Evolutionary conservation across 1,284 basidiomycete genomes (phyloP).

Genomic region (Apiotrichum domesticum): DNA sequence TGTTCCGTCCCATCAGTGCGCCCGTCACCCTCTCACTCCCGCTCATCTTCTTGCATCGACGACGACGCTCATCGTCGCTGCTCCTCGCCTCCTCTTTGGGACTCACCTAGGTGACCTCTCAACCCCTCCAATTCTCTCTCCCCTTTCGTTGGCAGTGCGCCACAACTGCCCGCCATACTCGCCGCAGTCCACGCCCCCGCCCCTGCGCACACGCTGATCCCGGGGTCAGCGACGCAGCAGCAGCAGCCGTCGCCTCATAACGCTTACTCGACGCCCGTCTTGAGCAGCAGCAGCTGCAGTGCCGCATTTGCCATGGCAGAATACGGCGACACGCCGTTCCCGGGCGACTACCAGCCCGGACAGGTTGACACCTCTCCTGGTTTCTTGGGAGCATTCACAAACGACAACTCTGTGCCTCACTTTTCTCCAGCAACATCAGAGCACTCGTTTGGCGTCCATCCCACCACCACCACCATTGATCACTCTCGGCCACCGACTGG

Average conservation of each 20-base stretch:
- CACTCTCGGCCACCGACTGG: slow-evolving; percentile 5
- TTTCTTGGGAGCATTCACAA: slow-evolving; percentile 12
- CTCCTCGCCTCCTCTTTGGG: too few relatives aligned
- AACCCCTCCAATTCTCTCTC: too few relatives aligned
- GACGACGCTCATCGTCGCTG: too few relatives aligned
- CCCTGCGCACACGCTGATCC: slow-evolving; percentile 1
- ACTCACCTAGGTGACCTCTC: too few relatives aligned
- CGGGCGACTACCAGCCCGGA: slow-evolving; percentile 17
- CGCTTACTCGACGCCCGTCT: neutral
- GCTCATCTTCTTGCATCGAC: too few relatives aligned
- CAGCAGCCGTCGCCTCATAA: neutral
- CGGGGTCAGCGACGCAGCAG: neutral
- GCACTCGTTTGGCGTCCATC: slow-evolving; percentile 11
- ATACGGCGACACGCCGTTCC: slow-evolving; percentile 15
- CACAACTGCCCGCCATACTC: slow-evolving; percentile 3
- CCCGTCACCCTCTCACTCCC: too few relatives aligned
- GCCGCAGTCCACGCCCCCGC: neutral
- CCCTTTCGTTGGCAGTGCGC: neutral
- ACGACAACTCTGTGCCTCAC: slow-evolving; percentile 8
- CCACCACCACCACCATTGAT: neutral
- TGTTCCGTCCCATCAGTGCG: too few relatives aligned
- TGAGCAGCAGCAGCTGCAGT: too few relatives aligned
- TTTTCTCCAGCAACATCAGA: slow-evolving; percentile 17
- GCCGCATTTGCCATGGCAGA: slow-evolving; percentile 13
- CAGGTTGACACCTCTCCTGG: slow-evolving; percentile 15